phyloP scores from a whole-genome alignment of 768 basidiomycete genomes.

The Holtermannia corniformis region DNA sequence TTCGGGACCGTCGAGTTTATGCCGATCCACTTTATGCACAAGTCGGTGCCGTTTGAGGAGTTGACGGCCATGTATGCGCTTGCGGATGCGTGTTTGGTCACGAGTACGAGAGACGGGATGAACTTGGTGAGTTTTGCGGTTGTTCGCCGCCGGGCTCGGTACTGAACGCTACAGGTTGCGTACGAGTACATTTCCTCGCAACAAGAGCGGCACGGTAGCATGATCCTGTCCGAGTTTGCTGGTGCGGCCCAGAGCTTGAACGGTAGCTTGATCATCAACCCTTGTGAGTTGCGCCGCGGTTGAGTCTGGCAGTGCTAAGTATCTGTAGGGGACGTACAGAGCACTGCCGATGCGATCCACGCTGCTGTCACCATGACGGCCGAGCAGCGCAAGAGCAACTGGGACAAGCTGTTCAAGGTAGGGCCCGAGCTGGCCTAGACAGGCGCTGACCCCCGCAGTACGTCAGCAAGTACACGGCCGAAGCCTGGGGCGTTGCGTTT shows the following conservation, averaged over 20 bases:
- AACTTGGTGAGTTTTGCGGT: conserved; percentile 64
- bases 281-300: conserved; percentile 40
- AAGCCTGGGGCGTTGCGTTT: conserved; percentile 40
- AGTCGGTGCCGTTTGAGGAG: conserved; percentile 83
- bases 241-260: conserved; percentile 94
- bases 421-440: conserved; percentile 14
- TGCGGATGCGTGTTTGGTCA: conserved; percentile 91
- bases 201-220: conserved; percentile 80
- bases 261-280: conserved; percentile 94
- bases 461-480: conserved; percentile 40
- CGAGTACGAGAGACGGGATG: conserved; percentile 95
- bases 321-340: conserved; percentile 73
- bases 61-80: conserved; percentile 95
- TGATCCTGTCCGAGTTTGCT: conserved; percentile 98
- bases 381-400: conserved; percentile 77
- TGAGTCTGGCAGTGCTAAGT: conserved; percentile 30
- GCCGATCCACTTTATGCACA: conserved; percentile 99
- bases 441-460: conserved; percentile 22
- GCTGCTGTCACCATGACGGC: conserved; percentile 84
- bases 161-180: conserved; percentile 58
- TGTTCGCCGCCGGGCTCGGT: neutral
- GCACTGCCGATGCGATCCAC: conserved; percentile 94
- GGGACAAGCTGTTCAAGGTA: conserved; percentile 82
- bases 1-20: conserved; percentile 99
- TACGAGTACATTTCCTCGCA: conserved; percentile 98